These are phyloP conservation scores for Cercospora janseana DNA, from an alignment of 2,329 filamentous ascomycete genomes.

Conservation along the genomic window DNA sequence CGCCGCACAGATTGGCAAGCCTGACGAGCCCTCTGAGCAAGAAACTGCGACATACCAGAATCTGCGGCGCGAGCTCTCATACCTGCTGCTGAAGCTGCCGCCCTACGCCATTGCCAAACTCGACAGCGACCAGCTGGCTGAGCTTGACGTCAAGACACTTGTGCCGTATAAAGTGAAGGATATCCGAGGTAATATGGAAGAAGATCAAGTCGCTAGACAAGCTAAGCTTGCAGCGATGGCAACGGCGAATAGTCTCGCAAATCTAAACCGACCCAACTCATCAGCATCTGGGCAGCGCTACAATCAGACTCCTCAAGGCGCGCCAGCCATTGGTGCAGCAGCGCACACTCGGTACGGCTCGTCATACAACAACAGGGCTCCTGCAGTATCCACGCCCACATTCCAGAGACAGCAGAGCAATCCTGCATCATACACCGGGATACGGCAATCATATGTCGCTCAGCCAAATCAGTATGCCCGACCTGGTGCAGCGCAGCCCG, in stretches of 20 bases:
- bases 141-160: constrained; percentile 76
- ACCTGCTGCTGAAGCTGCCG: constrained; percentile 72
- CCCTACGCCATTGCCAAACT: constrained; percentile 84
- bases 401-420: constrained; percentile 34
- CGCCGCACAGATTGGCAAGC: constrained; percentile 53
- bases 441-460: constrained; percentile 24
- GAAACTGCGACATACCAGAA: constrained; percentile 65
- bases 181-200: constrained; percentile 77
- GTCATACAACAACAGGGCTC: constrained; percentile 30
- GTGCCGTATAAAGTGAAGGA: constrained; percentile 71
- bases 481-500: constrained; percentile 25
- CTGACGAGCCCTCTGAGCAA: constrained; percentile 62
- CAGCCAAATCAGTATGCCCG: constrained; percentile 34
- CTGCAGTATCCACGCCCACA: constrained; percentile 27
- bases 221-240: constrained; percentile 41
- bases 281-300: constrained; percentile 35
- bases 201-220: constrained; percentile 61
- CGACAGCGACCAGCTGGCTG: constrained; percentile 79
- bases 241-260: constrained; percentile 34
- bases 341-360: constrained; percentile 39
- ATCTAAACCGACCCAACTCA: constrained; percentile 33
- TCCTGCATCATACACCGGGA: constrained; percentile 28
- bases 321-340: constrained; percentile 37
- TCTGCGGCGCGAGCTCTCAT: constrained; percentile 69
- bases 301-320: constrained; percentile 35